Evolutionary conservation across 495 filamentous ascomycete genomes (phyloP).

Genomic region (Aspergillus carlsbadensis): DNA sequence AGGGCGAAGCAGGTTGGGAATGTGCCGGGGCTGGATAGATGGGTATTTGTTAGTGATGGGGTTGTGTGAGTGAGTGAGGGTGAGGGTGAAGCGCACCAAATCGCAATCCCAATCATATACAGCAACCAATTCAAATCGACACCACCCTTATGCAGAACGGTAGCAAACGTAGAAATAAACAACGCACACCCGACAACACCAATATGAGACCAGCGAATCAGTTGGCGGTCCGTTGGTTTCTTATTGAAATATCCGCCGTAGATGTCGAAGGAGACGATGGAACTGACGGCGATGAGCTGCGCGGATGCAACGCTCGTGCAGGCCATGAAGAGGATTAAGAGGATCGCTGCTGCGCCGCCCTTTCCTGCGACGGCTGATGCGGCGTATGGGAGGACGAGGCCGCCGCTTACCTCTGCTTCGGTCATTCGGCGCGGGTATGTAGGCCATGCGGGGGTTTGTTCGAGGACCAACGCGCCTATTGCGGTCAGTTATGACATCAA

Average conservation of each 20-base stretch:
- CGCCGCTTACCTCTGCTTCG: slow-evolving; percentile 20
- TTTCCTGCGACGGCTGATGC: slow-evolving; percentile 29
- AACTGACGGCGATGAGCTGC: slow-evolving; percentile 31
- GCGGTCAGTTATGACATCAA: no score
- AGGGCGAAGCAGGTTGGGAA: slow-evolving; percentile 39
- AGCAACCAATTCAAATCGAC: slow-evolving; percentile 24
- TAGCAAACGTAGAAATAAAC: slow-evolving; percentile 19
- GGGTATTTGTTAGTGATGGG: no score
- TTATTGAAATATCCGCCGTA: slow-evolving; percentile 37
- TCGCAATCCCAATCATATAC: slow-evolving; percentile 13
- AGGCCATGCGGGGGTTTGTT: slow-evolving; percentile 20
- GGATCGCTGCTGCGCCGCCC: slow-evolving; percentile 27
- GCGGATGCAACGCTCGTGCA: slow-evolving; percentile 28
- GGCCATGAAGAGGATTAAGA: slow-evolving; percentile 35
- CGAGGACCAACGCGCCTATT: not conserved
- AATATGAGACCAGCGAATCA: slow-evolving; percentile 24
- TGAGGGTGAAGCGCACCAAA: no score
- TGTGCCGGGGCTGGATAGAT: slow-evolving; percentile 17
- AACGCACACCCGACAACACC: slow-evolving; percentile 24
- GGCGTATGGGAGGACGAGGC: slow-evolving; percentile 27
- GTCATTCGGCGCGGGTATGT: slow-evolving; percentile 28
- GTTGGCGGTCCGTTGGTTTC: slow-evolving; percentile 18
- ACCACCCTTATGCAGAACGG: slow-evolving; percentile 11
- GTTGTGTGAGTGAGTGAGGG: no score
- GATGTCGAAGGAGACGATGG: slow-evolving; percentile 34